Conservation (phyloP, 805 yeast genomes). For the Spathaspora hagerdaliae region DNA sequence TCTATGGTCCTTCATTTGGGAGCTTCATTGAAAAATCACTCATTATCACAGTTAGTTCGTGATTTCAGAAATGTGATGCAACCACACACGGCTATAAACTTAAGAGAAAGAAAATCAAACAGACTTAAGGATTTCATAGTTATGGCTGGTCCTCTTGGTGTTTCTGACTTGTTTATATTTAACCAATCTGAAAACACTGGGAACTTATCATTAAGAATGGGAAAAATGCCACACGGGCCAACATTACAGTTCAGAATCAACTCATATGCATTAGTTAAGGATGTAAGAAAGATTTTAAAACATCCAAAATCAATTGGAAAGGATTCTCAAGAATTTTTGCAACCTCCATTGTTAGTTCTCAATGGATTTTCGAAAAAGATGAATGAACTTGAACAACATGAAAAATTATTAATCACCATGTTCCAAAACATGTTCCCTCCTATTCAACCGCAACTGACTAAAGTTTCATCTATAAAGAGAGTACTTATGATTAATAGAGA, state of each 20-base stretch:
- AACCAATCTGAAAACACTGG: conserved; percentile 78
- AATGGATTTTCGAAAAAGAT: conserved; percentile 78
- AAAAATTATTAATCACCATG: conserved; percentile 79
- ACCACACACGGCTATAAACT: conserved; percentile 90
- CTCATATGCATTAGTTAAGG: conserved; percentile 77
- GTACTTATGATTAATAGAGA: conserved; percentile 80
- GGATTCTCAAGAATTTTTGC: conserved; percentile 56
- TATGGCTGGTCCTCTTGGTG: conserved; percentile 98
- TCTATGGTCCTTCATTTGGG: conserved; percentile 95
- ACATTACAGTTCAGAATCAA: conserved; percentile 78
- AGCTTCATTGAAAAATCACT: conserved; percentile 67
- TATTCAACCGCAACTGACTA: conserved; percentile 78
- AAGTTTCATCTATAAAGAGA: conserved; percentile 70
- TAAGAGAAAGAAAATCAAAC: conserved; percentile 83
- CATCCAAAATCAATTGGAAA: conserved; percentile 75
- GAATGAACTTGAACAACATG: conserved; percentile 60
- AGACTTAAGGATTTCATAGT: conserved; percentile 89
- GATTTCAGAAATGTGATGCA: conserved; percentile 91
- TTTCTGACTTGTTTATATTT: conserved; percentile 82
- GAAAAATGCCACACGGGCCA: conserved; percentile 92
- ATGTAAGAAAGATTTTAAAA: conserved; percentile 63
- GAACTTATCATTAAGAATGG: conserved; percentile 74
- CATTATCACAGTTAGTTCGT: conserved; percentile 76
- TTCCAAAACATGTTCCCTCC: conserved; percentile 97
- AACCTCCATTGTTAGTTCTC: conserved; percentile 88